phyloP scores from a whole-genome alignment of 805 yeast species.

The Yarrowia hollandica region DNA sequence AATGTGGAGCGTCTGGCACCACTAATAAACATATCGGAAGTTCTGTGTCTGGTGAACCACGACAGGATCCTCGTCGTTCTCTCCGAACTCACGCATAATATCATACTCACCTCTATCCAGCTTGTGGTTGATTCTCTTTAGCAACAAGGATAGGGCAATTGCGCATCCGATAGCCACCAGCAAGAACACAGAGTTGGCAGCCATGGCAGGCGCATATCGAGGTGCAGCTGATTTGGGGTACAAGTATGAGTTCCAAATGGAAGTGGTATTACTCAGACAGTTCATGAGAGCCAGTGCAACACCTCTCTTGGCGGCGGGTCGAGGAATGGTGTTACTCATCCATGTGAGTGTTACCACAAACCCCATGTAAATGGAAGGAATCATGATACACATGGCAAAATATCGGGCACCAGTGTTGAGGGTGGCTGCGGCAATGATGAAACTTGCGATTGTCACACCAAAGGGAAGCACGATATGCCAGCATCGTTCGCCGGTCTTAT shows the following conservation, averaged over 20 bases:
- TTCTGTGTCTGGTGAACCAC: slow-evolving; percentile 13
- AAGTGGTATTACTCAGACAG: slow-evolving; percentile 30
- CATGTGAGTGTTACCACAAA: slow-evolving; percentile 55
- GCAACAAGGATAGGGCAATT: slow-evolving; percentile 21
- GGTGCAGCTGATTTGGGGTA: slow-evolving; percentile 31
- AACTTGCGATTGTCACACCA: slow-evolving; percentile 42
- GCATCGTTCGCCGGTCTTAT: slow-evolving; percentile 55
- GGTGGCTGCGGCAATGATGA: slow-evolving; percentile 41
- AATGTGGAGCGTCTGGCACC: no score
- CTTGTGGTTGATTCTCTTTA: slow-evolving; percentile 29
- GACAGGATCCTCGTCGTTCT: background rate
- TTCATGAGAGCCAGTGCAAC: slow-evolving; percentile 57
- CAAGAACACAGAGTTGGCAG: slow-evolving; percentile 31
- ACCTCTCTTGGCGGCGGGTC: slow-evolving; percentile 62
- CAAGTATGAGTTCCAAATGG: slow-evolving; percentile 33
- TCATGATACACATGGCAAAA: slow-evolving; percentile 57
- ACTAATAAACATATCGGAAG: background rate
- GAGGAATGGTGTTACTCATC: slow-evolving; percentile 56
- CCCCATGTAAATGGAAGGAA: slow-evolving; percentile 56
- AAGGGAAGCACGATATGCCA: slow-evolving; percentile 51
- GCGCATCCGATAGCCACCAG: slow-evolving; percentile 25
- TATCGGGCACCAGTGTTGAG: slow-evolving; percentile 58
- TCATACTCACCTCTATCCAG: slow-evolving; percentile 31
- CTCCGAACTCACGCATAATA: slow-evolving; percentile 31
- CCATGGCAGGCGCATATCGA: slow-evolving; percentile 31